Conservation (phyloP, 208 protist genomes). For the Leishmania aethiopica region DNA sequence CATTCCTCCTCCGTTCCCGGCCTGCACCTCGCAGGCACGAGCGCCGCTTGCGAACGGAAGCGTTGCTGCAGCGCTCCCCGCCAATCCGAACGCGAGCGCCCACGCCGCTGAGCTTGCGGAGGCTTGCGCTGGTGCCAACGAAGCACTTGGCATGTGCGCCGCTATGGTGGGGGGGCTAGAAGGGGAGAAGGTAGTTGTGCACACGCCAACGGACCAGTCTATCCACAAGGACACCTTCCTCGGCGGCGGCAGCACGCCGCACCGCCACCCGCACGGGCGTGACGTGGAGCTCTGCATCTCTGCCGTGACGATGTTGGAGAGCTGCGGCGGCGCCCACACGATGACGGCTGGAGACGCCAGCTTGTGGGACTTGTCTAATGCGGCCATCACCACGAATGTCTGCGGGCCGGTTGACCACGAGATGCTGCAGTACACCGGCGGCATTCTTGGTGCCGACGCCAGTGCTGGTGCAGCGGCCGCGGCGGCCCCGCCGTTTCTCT, state of each 20-base stretch:
- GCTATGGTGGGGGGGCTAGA: neutral
- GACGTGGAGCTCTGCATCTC: neutral
- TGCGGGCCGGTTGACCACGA: constrained; percentile 2
- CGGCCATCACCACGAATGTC: neutral
- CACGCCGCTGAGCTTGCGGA: neutral
- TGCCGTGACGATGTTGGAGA: neutral
- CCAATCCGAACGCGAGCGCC: neutral
- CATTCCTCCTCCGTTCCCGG: neutral
- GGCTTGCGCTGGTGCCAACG: neutral
- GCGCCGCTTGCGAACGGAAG: neutral
- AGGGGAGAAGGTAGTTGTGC: neutral
- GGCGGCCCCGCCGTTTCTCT: neutral
- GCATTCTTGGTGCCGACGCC: neutral
- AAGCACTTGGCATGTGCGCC: neutral
- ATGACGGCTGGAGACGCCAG: neutral
- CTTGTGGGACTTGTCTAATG: neutral
- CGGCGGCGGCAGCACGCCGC: constrained; percentile 17
- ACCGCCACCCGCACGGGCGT: constrained; percentile 11
- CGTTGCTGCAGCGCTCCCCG: neutral
- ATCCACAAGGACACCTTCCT: constrained; percentile 20
- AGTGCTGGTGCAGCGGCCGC: neutral
- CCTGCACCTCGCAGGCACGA: neutral
- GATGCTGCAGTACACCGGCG: constrained; percentile 9
- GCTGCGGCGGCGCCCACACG: neutral
- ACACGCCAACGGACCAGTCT: constrained; percentile 24